These are phyloP conservation scores for Isatis tinctoria DNA, from an alignment of 345 rosid species.

Conservation along the genomic window DNA sequence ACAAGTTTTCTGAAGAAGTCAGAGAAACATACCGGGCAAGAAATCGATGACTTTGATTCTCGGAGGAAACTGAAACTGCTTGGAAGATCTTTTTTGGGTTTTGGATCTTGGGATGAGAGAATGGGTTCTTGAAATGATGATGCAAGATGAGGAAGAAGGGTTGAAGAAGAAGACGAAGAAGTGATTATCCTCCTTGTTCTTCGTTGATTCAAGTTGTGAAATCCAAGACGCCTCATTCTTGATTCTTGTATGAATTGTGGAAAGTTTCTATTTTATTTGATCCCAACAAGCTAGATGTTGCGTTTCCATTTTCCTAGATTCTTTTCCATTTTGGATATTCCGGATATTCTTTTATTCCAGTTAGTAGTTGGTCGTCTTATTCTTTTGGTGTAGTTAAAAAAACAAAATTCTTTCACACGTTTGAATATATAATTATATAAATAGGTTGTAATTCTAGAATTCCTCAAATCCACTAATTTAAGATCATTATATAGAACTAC, in stretches of 20 bases:
- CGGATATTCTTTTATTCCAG: slow-evolving; percentile 3
- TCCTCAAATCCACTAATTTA: no score
- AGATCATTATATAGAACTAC: no score
- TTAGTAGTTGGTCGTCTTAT: not conserved
- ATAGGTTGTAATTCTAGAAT: no score
- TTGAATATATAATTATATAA: no score
- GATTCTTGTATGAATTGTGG: not conserved
- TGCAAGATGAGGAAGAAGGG: not conserved
- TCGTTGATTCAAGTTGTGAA: slow-evolving; percentile 4
- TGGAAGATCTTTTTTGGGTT: not conserved
- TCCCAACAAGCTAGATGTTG: not conserved
- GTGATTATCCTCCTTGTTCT: slow-evolving; percentile 5
- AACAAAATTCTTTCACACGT: no score
- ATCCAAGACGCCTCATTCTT: slow-evolving; percentile 13
- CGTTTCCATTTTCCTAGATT: not conserved
- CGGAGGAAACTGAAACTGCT: not conserved
- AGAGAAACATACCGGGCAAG: slow-evolving; percentile 14
- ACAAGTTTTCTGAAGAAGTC: not conserved
- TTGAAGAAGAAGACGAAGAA: slow-evolving; percentile 7
- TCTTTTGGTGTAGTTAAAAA: not conserved
- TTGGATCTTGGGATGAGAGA: not conserved
- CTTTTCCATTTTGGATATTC: not conserved
- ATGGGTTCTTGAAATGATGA: slow-evolving; percentile 10
- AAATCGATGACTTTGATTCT: slow-evolving; percentile 10
- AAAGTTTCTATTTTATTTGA: not conserved